Base-by-base conservation (phyloP, 768 basidiomycete genomes). In the Gloeostereum incarnatum region DNA sequence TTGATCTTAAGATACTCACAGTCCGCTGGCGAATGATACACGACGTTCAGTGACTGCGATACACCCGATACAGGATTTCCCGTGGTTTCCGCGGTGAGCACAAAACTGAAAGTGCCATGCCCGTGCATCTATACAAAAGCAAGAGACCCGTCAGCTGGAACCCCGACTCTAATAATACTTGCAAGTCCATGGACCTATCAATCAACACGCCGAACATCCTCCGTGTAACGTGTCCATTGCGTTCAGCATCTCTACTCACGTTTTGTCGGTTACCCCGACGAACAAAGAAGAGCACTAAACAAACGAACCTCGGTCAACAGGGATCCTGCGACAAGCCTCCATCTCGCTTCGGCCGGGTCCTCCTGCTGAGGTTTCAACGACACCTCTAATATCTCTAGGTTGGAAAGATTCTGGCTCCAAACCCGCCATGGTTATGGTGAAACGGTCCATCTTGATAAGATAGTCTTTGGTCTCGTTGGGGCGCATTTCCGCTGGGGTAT, bases 211-310 rank as follows among this genome's bases (percentile, higher is more conserved):
- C 10, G 49, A 44, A 35, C 60, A 63, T 8, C 53, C 63, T 5
- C 61, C 61, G 14, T 62, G 61, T 1, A 62, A 21, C 19, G 39
- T 44, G 3, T 52, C 44, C 13, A 3, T 8, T 19, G 31, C 41
- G 25, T 63, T 63, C 14, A 60, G 10, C 61, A 62, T 63, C 21
- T 64, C 62, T 62, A 38, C 30, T 4, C n/a, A n/a, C n/a, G n/a
- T n/a, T n/a, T n/a, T n/a, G n/a, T n/a, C n/a, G n/a, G n/a, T n/a
- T n/a, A n/a, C n/a, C n/a, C n/a, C n/a, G n/a, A n/a, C n/a, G n/a
- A n/a, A n/a, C n/a, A n/a, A n/a, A n/a, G n/a, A n/a, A n/a, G n/a
- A n/a, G n/a, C n/a, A n/a, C n/a, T n/a, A n/a, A n/a, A n/a, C n/a
- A n/a, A n/a, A n/a, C n/a, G n/a, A n/a, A n/a, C n/a, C n/a, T n/a